These are phyloP conservation scores for Amniculicola lignicola DNA, from an alignment of 495 filamentous ascomycete genomes.

Conservation along the genomic window DNA sequence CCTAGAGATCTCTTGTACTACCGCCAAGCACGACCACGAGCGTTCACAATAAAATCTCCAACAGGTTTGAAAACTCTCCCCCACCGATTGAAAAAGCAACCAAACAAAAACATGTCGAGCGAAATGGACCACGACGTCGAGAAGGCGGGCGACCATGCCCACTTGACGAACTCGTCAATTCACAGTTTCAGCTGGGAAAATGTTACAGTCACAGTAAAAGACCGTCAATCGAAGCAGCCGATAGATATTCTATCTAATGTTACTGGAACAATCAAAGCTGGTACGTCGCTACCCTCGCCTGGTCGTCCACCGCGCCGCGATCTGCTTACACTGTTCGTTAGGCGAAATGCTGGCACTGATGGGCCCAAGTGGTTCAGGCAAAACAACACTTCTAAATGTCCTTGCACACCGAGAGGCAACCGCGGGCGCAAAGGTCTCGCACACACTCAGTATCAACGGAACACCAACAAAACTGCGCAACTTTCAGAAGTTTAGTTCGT, in stretches of 20 bases:
- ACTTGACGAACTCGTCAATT: constrained; percentile 42
- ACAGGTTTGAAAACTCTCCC: too few species aligned
- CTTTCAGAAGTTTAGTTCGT: constrained; percentile 57
- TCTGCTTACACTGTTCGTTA: background rate
- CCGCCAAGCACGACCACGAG: too few species aligned
- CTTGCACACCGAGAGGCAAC: constrained; percentile 59
- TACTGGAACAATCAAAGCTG: constrained; percentile 52
- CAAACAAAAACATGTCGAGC: too few species aligned
- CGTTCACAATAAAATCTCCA: too few species aligned
- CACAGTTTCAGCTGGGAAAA: constrained; percentile 59
- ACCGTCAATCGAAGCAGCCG: constrained; percentile 59
- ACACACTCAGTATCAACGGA: constrained; percentile 59
- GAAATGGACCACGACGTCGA: too few species aligned
- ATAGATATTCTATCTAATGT: constrained; percentile 54
- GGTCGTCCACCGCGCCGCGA: too few species aligned
- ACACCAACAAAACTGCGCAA: constrained; percentile 38
- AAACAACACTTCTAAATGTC: constrained; percentile 73
- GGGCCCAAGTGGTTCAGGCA: constrained; percentile 70
- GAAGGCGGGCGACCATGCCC: constrained; percentile 39
- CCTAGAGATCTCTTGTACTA: too few species aligned
- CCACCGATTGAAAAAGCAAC: too few species aligned
- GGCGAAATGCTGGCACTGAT: constrained; percentile 73
- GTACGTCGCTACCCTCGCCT: constrained; percentile 1
- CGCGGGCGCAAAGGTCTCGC: constrained; percentile 48
- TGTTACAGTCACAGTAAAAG: constrained; percentile 65